Evolutionary conservation across 169 alveolate species (phyloP), one percentile per base, ranked within the genome.

Genomic region (Theileria orientalis): DNA sequence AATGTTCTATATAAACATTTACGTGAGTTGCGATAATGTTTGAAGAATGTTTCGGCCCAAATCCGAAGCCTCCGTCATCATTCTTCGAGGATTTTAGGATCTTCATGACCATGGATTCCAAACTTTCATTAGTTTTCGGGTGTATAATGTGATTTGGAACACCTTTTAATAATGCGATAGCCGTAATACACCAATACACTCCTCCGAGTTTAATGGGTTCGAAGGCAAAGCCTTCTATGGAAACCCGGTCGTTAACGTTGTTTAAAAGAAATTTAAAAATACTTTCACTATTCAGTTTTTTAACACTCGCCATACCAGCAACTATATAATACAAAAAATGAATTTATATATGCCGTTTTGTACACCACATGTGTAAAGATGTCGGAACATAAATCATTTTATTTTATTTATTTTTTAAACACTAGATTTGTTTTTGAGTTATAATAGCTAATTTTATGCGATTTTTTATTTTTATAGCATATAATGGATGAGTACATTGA

Each of bases 201-300:
- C 93, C 93, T 33, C 93, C 86, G 64, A 87, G 68, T 67, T 87
- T 87, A 30, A 83, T 63, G n/a, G 90, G 84, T 61, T 87, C 93
- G 30, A 76, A 78, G 66, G 85, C 84, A 74, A 87, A 76, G 11
- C 89, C 90, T 40, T 87, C 93, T 60, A 84, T 87, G 60, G 85
- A 73, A 47, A 63, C 61, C 9, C 87, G 14, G 19, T 71, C 83
- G 54, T 60, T 69, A 5, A 85, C 44, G 61, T 77, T 75, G 27
- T 69, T 44, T 30, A 75, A 54, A 57, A 87, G 69, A 56, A 75
- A 87, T 23, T 78, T 41, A 47, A 69, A 57, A 35, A 79, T 78
- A 21, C 69, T 57, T 19, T 83, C 90, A 0, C 9, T 29, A 46
- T 73, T 47, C 21, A 80, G 29, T 40, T 47, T 23, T 47, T 33